Percentiles rank a stretch among this genome's conserved stretches.
These are phyloP conservation scores for Zizania latifolia DNA, from an alignment of 176 grass and related monocot genomes.

Conservation along the genomic window DNA sequence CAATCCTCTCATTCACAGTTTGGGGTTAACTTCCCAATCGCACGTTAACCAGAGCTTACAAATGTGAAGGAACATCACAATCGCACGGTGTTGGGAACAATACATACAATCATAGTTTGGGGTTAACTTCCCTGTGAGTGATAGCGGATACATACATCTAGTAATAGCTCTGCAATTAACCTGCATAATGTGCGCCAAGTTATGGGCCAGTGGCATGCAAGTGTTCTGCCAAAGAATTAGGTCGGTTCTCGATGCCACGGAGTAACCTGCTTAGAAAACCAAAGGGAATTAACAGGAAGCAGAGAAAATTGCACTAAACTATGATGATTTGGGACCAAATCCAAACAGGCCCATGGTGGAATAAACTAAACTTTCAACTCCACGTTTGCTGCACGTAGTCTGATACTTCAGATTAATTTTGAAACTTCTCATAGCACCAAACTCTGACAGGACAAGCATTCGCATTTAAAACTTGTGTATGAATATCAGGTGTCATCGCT, in stretches of 20 bases:
- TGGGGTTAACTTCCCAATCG: no score
- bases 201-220: neutral
- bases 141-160: neutral
- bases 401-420: neutral
- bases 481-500: no score
- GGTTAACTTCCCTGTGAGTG: no score
- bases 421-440: neutral
- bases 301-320: neutral
- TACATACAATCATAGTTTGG: no score
- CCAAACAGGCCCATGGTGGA: neutral
- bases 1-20: constrained; percentile 98
- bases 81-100: no score
- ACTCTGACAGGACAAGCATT: neutral
- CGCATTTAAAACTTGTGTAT: no score
- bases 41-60: no score
- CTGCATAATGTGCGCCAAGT: no score
- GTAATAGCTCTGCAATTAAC: neutral
- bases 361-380: neutral
- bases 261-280: neutral
- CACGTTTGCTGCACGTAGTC: neutral
- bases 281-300: neutral
- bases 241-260: neutral
- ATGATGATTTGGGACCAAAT: neutral
- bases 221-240: neutral
- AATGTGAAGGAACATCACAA: no score